These are phyloP conservation scores for Panellus pusillus DNA, from an alignment of 768 basidiomycete genomes.

Conservation along the genomic window DNA sequence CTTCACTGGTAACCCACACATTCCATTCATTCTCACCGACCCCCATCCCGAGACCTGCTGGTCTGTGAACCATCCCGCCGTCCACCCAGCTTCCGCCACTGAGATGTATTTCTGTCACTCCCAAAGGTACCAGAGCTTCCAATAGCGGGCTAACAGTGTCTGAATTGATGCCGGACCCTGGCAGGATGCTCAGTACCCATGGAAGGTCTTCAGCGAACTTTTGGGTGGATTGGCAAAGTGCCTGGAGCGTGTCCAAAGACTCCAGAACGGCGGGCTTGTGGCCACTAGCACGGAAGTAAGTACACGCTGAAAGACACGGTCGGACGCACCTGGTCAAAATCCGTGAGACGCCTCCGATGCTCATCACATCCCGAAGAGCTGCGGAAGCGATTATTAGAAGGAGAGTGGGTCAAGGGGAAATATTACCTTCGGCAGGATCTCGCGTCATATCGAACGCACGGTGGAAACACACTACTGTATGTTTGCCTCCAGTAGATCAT, in stretches of 20 bases:
- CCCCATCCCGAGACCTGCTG: constrained; percentile 70
- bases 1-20: constrained; percentile 63
- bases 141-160: constrained; percentile 53
- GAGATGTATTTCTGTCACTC: constrained; percentile 69
- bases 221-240: constrained; percentile 38
- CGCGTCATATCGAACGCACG: constrained; percentile 51
- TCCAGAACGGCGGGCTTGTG: constrained; percentile 44
- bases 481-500: neutral
- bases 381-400: neutral
- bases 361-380: constrained; percentile 51
- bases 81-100: constrained; percentile 70
- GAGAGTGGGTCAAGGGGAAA: neutral
- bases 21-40: constrained; percentile 58
- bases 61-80: constrained; percentile 51
- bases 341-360: constrained; percentile 67
- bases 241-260: constrained; percentile 41
- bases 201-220: constrained; percentile 36
- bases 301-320: neutral
- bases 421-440: constrained; percentile 59
- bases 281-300: constrained; percentile 41
- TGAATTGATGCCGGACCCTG: constrained; percentile 74
- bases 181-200: constrained; percentile 55
- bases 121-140: constrained; percentile 49
- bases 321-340: constrained; percentile 71
- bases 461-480: constrained; percentile 19